Base-by-base conservation (phyloP, 2,329 filamentous ascomycete species). In the Curvularia sp. region DNA sequence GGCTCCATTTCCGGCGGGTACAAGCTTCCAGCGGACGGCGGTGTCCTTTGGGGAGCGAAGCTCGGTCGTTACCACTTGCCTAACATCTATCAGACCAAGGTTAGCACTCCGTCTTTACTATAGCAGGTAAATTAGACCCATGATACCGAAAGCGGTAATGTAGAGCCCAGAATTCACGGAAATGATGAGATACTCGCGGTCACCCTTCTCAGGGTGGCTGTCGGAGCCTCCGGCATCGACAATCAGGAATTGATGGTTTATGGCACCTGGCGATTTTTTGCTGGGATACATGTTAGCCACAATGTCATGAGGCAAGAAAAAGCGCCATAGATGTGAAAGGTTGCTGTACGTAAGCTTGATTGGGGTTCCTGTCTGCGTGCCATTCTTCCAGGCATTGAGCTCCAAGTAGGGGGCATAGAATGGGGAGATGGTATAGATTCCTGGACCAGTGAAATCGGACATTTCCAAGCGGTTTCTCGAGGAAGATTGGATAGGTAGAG, bases 121-220 rank as follows among this genome's bases (percentile, higher is more conserved):
- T n/a, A 19, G 10, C 8, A n/a, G 12, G n/a, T 1, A 12, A 2
- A 4, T 19, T 18, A 13, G 9, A 9, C 18, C 15, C 5, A 19
- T 41, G 3, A 25, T 56, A 56, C 53, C 32, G 2, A 25, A 12
- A 7, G 19, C 21, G 7, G 39, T 25, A 5, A 56, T 5, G n/a
- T 53, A 56, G 27, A 56, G 42, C 7, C 54, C 54, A 13, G 54
- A 56, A 19, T 47, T 41, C 3, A 3, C 54, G 6, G 41, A 19
- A 13, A 56, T 56, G 48, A 56, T 56, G 34, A 52, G 42, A 18
- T 53, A 53, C 45, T 53, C 54, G 28, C 45, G 52, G 45, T 54
- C 52, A 7, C 52, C 52, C 18, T 32, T 49, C 38, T 54, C 52
- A 25, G 52, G 19, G 13, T 49, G 32, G 18, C 23, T 19, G 6